phyloP scores from a whole-genome alignment of 768 basidiomycete genomes.

The Fibroporia radiculosa region DNA sequence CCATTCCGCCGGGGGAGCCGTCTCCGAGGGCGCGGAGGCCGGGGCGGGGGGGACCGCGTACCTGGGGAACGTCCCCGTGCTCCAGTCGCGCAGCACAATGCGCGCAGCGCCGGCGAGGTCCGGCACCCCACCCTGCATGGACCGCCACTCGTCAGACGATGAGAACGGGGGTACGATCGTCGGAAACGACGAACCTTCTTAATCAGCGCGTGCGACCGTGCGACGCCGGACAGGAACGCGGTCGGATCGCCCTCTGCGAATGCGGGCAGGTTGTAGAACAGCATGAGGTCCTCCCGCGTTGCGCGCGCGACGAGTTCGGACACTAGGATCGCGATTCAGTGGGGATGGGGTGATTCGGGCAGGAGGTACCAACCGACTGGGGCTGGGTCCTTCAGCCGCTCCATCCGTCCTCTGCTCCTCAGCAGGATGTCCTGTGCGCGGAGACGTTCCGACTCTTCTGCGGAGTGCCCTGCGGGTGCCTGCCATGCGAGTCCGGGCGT shows the following conservation, averaged over 20 bases:
- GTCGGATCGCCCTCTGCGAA: slow-evolving; percentile 60
- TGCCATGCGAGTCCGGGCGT: slow-evolving; percentile 78
- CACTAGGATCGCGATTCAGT: slow-evolving; percentile 30
- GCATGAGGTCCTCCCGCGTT: slow-evolving; percentile 77
- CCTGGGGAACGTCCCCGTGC: slow-evolving; percentile 59
- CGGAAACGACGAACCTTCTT: slow-evolving; percentile 53
- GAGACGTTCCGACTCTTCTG: slow-evolving; percentile 27
- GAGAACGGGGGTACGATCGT: background rate
- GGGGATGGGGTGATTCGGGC: background rate
- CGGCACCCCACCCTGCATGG: slow-evolving; percentile 57
- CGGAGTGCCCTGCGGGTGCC: slow-evolving; percentile 29
- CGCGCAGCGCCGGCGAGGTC: slow-evolving; percentile 73
- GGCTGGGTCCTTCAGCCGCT: slow-evolving; percentile 74
- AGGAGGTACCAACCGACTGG: slow-evolving; percentile 48
- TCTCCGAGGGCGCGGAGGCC: slow-evolving; percentile 5
- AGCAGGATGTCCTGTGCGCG: slow-evolving; percentile 70
- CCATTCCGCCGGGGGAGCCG: slow-evolving; percentile 22
- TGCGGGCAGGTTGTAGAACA: slow-evolving; percentile 79
- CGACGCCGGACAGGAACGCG: slow-evolving; percentile 71
- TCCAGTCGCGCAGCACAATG: slow-evolving; percentile 82
- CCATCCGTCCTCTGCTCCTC: slow-evolving; percentile 74
- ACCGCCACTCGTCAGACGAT: slow-evolving; percentile 7
- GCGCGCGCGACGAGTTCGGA: slow-evolving; percentile 61
- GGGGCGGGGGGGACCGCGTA: slow-evolving; percentile 51
- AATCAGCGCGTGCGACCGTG: slow-evolving; percentile 65